Percentiles rank a stretch among this genome's conserved stretches.
Evolutionary conservation across 1,284 basidiomycete species (phyloP).

Genomic region (Agaricales sp.): DNA sequence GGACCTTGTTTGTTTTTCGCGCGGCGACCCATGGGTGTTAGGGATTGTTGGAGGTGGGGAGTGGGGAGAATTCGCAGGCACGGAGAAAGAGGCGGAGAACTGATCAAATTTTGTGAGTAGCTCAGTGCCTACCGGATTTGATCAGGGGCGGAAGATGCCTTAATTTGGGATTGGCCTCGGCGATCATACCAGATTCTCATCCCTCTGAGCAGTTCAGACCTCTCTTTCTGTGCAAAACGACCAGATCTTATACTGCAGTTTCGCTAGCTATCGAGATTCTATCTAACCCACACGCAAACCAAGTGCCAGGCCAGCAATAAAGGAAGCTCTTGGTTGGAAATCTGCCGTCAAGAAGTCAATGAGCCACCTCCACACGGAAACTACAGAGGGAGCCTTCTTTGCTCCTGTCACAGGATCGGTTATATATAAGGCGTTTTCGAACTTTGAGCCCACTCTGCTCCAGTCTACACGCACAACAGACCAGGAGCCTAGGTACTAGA

Average conservation of each 20-base stretch:
- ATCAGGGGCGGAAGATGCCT: too few species aligned
- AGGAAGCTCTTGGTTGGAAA: constrained; percentile 80
- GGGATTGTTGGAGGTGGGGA: constrained; percentile 5
- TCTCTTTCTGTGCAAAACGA: too few species aligned
- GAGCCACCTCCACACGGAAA: constrained; percentile 60
- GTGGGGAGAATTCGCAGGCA: not conserved
- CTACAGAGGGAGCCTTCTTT: constrained; percentile 48
- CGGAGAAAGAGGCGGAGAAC: not conserved
- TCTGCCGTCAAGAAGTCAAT: constrained; percentile 86
- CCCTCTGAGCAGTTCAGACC: too few species aligned
- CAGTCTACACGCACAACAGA: constrained; percentile 78
- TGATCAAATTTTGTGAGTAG: too few species aligned
- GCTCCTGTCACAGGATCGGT: constrained; percentile 40
- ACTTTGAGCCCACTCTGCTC: constrained; percentile 45
- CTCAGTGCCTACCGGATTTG: too few species aligned
- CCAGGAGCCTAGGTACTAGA: constrained; percentile 66
- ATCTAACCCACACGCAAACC: constrained; percentile 55
- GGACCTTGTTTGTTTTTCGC: constrained; percentile 85
- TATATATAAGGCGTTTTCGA: constrained; percentile 67
- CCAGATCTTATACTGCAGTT: too few species aligned
- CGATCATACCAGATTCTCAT: too few species aligned
- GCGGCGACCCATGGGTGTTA: constrained; percentile 71
- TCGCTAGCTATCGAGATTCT: too few species aligned
- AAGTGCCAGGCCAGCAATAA: constrained; percentile 60
- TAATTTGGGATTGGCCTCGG: too few species aligned